phyloP scores from a whole-genome alignment of 192 early-diverging fungal species.

The Haplosporangium gracile region DNA sequence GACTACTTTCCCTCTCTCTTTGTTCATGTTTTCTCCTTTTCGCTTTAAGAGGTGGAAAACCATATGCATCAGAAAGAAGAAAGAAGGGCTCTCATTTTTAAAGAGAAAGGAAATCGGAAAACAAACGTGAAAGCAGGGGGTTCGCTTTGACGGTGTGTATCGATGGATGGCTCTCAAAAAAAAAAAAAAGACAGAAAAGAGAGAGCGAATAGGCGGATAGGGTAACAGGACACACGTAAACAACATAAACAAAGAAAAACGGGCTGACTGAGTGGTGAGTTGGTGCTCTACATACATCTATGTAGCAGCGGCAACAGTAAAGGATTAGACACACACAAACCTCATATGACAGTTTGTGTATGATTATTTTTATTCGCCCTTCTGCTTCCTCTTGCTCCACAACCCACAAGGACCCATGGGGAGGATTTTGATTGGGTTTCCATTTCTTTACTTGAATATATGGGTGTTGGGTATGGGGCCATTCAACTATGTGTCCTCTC shows the following conservation, averaged over 20 bases:
- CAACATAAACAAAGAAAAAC: background rate
- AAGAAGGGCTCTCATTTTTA: background rate
- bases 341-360: background rate
- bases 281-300: too few species aligned
- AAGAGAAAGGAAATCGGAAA: background rate
- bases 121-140: background rate
- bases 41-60: background rate
- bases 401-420: slow-evolving; percentile 4
- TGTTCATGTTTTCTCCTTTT: background rate
- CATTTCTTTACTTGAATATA: background rate
- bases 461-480: background rate
- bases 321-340: background rate
- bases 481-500: too few species aligned
- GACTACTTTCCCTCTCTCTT: background rate
- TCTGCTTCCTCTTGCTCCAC: background rate
- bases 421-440: background rate
- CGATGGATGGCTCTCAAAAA: background rate
- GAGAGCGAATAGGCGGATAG: background rate
- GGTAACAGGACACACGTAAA: background rate
- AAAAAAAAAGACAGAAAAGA: background rate
- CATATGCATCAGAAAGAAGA: background rate
- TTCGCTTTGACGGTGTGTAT: background rate
- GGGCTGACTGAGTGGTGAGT: too few species aligned
- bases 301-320: background rate
- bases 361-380: slow-evolving; percentile 2